Conservation (phyloP, 2,329 filamentous ascomycete genomes). For the Annulohypoxylon truncatum region DNA sequence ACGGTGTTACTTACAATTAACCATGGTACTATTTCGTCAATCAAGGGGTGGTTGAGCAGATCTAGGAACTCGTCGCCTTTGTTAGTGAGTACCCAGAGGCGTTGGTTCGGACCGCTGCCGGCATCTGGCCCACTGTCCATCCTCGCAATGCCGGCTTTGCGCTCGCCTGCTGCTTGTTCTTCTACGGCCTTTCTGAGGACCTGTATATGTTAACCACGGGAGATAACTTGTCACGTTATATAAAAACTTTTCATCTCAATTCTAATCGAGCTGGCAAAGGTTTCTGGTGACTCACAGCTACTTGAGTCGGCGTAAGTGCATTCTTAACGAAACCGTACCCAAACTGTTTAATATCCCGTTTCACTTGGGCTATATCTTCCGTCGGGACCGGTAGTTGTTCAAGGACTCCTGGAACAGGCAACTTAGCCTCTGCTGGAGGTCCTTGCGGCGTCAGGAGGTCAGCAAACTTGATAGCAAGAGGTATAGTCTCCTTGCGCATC, state of each 20-base stretch:
- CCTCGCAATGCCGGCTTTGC: constrained; percentile 39
- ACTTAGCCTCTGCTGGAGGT: constrained; percentile 34
- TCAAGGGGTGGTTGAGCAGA: constrained; percentile 46
- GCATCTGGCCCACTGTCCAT: constrained; percentile 39
- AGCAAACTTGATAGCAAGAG: constrained; percentile 45
- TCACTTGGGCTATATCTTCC: constrained; percentile 47
- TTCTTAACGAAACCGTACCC: constrained; percentile 48
- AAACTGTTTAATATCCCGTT: constrained; percentile 43
- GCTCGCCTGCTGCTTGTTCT: constrained; percentile 46
- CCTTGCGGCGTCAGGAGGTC: constrained; percentile 42
- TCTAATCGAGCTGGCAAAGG: no score
- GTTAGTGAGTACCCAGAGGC: constrained; percentile 35
- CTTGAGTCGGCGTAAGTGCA: constrained; percentile 41
- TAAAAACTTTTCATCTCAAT: no score
- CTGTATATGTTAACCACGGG: background rate
- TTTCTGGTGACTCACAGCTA: constrained; percentile 19
- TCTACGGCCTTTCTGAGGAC: constrained; percentile 42
- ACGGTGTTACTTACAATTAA: constrained; percentile 38
- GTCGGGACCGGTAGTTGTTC: constrained; percentile 52
- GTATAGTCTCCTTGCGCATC: constrained; percentile 43
- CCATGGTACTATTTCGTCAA: constrained; percentile 46
- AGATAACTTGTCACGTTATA: background rate
- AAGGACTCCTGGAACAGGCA: constrained; percentile 50
- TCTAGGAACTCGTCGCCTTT: constrained; percentile 49
- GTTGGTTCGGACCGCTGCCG: constrained; percentile 36